A percentile compares a stretch with the other conserved stretches of the same genome.
Conservation (phyloP, 495 filamentous ascomycete species). For the Letharia lupina region DNA sequence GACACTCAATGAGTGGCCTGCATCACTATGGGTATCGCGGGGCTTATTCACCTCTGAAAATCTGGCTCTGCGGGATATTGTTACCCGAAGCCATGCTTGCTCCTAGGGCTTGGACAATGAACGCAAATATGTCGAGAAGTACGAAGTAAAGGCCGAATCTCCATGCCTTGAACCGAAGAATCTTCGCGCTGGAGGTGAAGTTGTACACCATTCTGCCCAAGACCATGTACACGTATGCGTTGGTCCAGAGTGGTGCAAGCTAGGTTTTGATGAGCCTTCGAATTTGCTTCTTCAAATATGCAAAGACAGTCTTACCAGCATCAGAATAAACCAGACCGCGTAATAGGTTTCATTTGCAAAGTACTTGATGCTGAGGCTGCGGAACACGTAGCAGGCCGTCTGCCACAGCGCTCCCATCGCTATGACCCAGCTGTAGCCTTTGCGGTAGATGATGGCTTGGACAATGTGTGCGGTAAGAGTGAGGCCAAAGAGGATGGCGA, state of each 20-base stretch:
- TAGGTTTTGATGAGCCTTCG: conserved; percentile 20
- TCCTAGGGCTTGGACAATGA: conserved; percentile 53
- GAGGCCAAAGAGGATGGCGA: conserved; percentile 35
- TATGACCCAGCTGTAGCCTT: conserved; percentile 49
- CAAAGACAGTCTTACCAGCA: conserved; percentile 15
- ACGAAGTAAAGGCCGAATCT: conserved; percentile 51
- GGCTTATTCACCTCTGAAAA: conserved; percentile 9
- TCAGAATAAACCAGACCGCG: conserved; percentile 30
- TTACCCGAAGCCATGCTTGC: conserved; percentile 36
- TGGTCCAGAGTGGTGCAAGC: conserved; percentile 39
- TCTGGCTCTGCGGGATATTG: conserved; percentile 15
- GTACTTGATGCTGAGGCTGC: conserved; percentile 26
- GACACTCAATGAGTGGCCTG: conserved; percentile 24
- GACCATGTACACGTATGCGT: conserved; percentile 64
- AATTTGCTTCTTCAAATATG: neutral
- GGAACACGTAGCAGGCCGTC: conserved; percentile 35
- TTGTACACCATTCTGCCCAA: conserved; percentile 54
- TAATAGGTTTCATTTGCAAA: conserved; percentile 12
- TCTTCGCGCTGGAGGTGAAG: conserved; percentile 41
- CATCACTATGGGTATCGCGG: conserved; percentile 2
- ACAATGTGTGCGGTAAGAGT: conserved; percentile 33
- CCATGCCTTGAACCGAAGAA: conserved; percentile 43
- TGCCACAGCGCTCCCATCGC: conserved; percentile 44
- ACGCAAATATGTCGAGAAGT: conserved; percentile 51
- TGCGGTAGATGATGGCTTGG: conserved; percentile 34